Evolutionary conservation across 169 alveolate genomes (phyloP), one percentile per base, ranked within the genome.

Genomic region (Plasmodium coatneyi): DNA sequence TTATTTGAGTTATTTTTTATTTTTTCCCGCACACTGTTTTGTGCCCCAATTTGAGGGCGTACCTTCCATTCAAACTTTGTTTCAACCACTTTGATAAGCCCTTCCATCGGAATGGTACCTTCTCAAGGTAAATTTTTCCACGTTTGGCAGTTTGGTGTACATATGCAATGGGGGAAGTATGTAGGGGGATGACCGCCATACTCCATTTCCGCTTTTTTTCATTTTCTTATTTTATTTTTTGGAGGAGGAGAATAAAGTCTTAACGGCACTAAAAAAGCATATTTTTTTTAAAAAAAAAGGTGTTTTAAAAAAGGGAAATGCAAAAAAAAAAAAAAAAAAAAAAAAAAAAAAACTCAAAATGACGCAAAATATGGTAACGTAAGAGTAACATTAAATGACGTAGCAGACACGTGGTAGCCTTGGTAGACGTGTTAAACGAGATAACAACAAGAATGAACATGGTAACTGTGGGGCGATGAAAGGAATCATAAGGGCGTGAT

Each of bases 251-350:
- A 79, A 49, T 39, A 41, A 19, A 19, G 60, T 84, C 79, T 84
- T 46, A 66, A 72, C 93, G 84, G 93, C 79, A 84, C 93, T 84
- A 84, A 84, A 84, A 84, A 84, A 84, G 93, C 93, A 84, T 43
- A 43, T 66, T 66, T 60, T 66, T 54, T 82, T 74, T 46, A 46
- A 84, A 72, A 71, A 84, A 76, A 84, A 84, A 83, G 30, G 30
- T 3, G 71, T 72, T 84, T 84, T 66, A 74, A 84, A 84, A 71
- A 72, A 84, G 39, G 79, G 76, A 49, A 43, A 83, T 39, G 74
- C 52, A 39, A 70, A 83, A 83, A 83, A 32, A 70, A 66, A 83
- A 83, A 39, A 70, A 83, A 83, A 83, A 32, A 70, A 66, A 83
- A 83, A 83, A 82, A 30, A 70, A 41, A 83, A 70, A 34, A 49